Percentiles rank a stretch among this genome's conserved stretches.
Conservation (phyloP, 1,139 yeast species). For the Ashbya aceris region DNA sequence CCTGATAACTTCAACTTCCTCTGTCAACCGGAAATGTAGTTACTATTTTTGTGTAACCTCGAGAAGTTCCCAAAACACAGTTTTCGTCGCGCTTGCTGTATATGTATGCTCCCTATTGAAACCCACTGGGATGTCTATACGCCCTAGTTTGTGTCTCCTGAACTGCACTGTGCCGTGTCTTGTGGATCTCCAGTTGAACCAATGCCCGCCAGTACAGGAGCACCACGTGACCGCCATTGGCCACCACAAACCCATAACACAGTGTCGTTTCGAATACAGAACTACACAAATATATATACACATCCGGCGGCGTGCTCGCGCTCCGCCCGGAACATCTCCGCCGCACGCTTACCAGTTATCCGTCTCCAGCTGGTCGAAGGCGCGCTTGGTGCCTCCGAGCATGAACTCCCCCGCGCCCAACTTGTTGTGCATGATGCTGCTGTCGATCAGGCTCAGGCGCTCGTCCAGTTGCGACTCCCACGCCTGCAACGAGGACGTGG, state of each 20-base stretch:
- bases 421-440: constrained; percentile 23
- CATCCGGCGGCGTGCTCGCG: background rate
- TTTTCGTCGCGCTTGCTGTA: too few relatives aligned
- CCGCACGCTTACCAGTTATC: background rate
- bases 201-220: too few relatives aligned
- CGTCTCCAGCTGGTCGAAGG: constrained; percentile 14
- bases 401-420: constrained; percentile 18
- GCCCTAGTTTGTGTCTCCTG: too few relatives aligned
- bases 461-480: constrained; percentile 41
- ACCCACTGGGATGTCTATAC: too few relatives aligned
- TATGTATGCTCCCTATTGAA: too few relatives aligned
- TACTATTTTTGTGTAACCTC: background rate
- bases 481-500: constrained; percentile 33
- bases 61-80: background rate
- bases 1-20: too few relatives aligned
- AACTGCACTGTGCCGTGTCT: too few relatives aligned
- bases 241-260: too few relatives aligned
- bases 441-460: constrained; percentile 33
- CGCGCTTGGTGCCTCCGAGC: constrained; percentile 8
- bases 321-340: too few relatives aligned
- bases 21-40: background rate
- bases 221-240: background rate
- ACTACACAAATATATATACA: background rate
- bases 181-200: too few relatives aligned
- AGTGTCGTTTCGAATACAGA: too few relatives aligned